Conservation (phyloP, 2,329 filamentous ascomycete genomes). For the Pseudogymnoascus sp. region DNA sequence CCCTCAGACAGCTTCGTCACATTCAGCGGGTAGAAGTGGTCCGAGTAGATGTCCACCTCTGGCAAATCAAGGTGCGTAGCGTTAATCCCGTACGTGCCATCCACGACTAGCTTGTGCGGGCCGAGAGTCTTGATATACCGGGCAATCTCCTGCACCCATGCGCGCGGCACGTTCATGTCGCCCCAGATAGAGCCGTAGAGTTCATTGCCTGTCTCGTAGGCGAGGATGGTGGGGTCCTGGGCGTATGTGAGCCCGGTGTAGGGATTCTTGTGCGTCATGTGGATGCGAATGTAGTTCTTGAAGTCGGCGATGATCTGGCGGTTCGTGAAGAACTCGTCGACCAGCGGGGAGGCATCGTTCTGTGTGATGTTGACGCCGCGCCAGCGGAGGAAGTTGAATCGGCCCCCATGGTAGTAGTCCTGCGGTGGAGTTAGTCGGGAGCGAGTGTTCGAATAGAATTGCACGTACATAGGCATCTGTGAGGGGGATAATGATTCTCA, state of each 20-base stretch:
- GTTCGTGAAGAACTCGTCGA: constrained; percentile 41
- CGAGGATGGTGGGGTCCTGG: constrained; percentile 43
- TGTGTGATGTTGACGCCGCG: constrained; percentile 37
- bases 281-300: constrained; percentile 38
- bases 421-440: constrained; percentile 16
- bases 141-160: constrained; percentile 38
- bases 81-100: constrained; percentile 44
- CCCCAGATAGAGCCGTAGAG: constrained; percentile 37
- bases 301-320: constrained; percentile 35
- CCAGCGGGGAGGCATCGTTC: constrained; percentile 27
- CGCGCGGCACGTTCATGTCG: constrained; percentile 36
- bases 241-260: constrained; percentile 41
- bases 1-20: constrained; percentile 33
- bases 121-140: constrained; percentile 34
- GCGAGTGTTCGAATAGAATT: background rate
- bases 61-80: constrained; percentile 34
- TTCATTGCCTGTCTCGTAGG: constrained; percentile 44
- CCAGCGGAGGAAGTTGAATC: constrained; percentile 42
- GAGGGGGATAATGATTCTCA: constrained; percentile 39
- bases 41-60: constrained; percentile 40
- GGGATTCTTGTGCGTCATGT: constrained; percentile 39
- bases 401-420: constrained; percentile 45
- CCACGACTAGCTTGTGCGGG: constrained; percentile 38
- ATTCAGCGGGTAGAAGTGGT: constrained; percentile 41
- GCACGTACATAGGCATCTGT: constrained; percentile 38